Evolutionary conservation across 225 moss, liverwort and hornwort species (phyloP).

Genomic region (Pleurozium schreberi): DNA sequence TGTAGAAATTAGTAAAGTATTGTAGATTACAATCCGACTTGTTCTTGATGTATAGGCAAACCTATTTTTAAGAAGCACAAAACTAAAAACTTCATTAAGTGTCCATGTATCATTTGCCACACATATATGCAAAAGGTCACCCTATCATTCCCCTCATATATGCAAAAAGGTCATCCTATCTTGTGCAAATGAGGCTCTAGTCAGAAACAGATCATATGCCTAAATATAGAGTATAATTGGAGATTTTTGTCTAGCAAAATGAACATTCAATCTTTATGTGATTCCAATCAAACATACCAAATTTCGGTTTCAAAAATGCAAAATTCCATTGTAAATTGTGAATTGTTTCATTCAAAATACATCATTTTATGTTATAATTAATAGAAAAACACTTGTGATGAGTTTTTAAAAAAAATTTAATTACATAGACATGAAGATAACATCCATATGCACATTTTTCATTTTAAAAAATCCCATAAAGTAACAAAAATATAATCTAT

Average conservation of each 20-base stretch:
- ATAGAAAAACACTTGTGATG: background rate
- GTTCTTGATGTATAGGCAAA: background rate
- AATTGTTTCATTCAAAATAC: background rate
- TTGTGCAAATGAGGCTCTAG: background rate
- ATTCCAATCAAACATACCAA: background rate
- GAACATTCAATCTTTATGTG: background rate
- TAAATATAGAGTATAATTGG: background rate
- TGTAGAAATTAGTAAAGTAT: background rate
- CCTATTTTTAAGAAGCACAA: background rate
- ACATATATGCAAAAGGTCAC: background rate
- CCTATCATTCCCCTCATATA: background rate
- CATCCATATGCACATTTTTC: background rate
- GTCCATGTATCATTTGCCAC: background rate
- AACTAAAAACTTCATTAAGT: background rate
- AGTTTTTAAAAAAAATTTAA: background rate
- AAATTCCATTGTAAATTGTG: background rate
- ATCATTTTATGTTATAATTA: background rate
- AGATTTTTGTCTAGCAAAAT: background rate
- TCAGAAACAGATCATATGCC: rapidly evolving
- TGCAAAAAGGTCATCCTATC: background rate
- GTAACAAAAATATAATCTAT: background rate
- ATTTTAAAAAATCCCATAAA: background rate
- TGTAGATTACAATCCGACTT: rapidly evolving
- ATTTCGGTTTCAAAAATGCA: background rate
- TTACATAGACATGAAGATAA: background rate